phyloP scores from a whole-genome alignment of 164 flowering plant genomes.

The Vitis rupestris region DNA sequence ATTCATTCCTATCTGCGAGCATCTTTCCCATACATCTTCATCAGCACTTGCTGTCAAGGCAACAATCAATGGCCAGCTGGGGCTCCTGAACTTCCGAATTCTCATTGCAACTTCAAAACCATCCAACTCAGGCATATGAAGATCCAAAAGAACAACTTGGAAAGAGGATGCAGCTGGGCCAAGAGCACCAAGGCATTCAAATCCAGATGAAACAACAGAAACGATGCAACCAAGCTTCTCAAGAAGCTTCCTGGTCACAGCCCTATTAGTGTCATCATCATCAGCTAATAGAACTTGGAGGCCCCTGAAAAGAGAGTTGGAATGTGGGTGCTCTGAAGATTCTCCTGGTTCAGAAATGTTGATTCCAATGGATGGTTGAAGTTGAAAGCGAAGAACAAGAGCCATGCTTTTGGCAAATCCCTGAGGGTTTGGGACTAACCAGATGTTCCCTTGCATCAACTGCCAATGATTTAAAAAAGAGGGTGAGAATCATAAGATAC shows the following conservation, averaged over 20 bases:
- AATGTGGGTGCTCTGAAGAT: slow-evolving; percentile 43
- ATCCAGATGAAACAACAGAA: slow-evolving; percentile 72
- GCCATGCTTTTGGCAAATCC: slow-evolving; percentile 71
- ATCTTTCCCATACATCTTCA: slow-evolving; percentile 59
- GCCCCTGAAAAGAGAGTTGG: slow-evolving; percentile 66
- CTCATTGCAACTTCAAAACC: slow-evolving; percentile 81
- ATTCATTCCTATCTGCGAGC: slow-evolving; percentile 73
- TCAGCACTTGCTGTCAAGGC: slow-evolving; percentile 70
- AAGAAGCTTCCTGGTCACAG: slow-evolving; percentile 77
- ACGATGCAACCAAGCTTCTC: slow-evolving; percentile 88
- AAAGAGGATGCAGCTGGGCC: slow-evolving; percentile 42
- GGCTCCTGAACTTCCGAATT: slow-evolving; percentile 63
- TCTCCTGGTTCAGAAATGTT: slow-evolving; percentile 40
- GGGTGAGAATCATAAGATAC: background rate
- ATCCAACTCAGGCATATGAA: slow-evolving; percentile 81
- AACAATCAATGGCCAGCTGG: slow-evolving; percentile 68
- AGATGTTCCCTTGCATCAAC: slow-evolving; percentile 96
- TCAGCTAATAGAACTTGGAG: slow-evolving; percentile 72
- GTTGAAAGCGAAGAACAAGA: slow-evolving; percentile 66
- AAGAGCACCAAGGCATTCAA: slow-evolving; percentile 68
- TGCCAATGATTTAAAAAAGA: slow-evolving; percentile 24
- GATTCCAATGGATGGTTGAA: slow-evolving; percentile 31
- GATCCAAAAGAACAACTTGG: slow-evolving; percentile 68
- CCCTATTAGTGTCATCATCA: slow-evolving; percentile 61
- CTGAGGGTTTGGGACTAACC: slow-evolving; percentile 60